phyloP scores from a whole-genome alignment of 306 rosid genomes.

The Crotalaria pallida region DNA sequence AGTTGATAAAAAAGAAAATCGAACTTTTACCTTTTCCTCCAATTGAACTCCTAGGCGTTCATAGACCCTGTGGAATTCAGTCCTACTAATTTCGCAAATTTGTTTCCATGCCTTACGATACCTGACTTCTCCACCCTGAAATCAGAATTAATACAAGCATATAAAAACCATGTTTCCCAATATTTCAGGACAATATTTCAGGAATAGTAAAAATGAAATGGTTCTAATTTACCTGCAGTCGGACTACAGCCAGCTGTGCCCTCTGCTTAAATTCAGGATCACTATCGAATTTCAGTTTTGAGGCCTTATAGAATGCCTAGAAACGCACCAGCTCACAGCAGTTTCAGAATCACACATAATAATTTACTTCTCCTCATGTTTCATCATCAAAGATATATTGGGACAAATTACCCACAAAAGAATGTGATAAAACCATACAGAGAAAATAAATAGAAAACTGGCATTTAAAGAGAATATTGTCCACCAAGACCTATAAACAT shows the following conservation, averaged over 20 bases:
- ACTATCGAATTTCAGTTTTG: slow-evolving; percentile 73
- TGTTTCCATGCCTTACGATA: slow-evolving; percentile 77
- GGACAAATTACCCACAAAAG: too few relatives aligned
- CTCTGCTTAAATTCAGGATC: slow-evolving; percentile 80
- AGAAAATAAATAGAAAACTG: not conserved
- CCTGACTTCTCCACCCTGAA: slow-evolving; percentile 69
- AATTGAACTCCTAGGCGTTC: slow-evolving; percentile 67
- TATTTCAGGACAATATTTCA: not conserved
- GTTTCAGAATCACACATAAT: slow-evolving; percentile 10
- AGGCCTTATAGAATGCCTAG: slow-evolving; percentile 82
- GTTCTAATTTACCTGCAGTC: slow-evolving; percentile 63
- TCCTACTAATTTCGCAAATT: slow-evolving; percentile 86
- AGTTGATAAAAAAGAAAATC: not conserved
- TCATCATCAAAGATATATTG: not conserved
- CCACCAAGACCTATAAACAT: not conserved
- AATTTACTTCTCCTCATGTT: not conserved
- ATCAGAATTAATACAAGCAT: slow-evolving; percentile 15
- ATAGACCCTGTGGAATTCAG: slow-evolving; percentile 80
- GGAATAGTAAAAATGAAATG: not conserved
- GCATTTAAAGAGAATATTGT: not conserved
- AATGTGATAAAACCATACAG: too few relatives aligned
- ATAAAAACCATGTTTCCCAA: not conserved
- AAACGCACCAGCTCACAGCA: slow-evolving; percentile 14
- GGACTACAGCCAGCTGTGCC: slow-evolving; percentile 88
- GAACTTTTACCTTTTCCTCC: slow-evolving; percentile 71